Base-by-base conservation (phyloP, 768 basidiomycete species). In the Tricholoma sp. region DNA sequence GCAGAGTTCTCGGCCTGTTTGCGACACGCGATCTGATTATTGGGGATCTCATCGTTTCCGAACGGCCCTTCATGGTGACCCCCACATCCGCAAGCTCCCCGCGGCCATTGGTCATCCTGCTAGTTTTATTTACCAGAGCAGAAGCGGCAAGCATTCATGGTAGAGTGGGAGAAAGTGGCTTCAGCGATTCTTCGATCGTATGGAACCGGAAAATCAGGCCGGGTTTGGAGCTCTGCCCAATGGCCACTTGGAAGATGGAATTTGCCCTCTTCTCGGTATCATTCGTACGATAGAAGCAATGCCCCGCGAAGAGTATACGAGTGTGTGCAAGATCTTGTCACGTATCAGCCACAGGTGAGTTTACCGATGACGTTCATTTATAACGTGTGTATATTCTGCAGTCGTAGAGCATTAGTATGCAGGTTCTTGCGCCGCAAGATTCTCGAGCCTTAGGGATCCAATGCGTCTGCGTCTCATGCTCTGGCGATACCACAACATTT, bases 311-410 rank as follows among this genome's bases (percentile, higher is more conserved):
- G 55, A 55, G 48, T 70, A 72, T 55, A 58, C 57, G 13, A 70
- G 63, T 10, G 63, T 68, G 3, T 70, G 65, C 57, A 66, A 65
- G 11, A 55, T 61, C 6, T 63, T 71, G 49, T 71, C 72, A n/a
- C 69, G 73, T 18, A 62, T 74, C 42, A 76, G 74, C 45, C 74
- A 75, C 53, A 74, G 74, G 74, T 71, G 55, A 18, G 54, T 18
- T 11, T 55, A 34, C 12, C 36, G 39, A 45, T 44, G 13, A 32
- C 10, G 17, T 33, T 41, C 6, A 8, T 3, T n/a, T 31, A 6
- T 31, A 32, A 48, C 11, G 15, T n/a, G 17, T 36, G 12, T 36
- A 36, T 2, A 24, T 24, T 37, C 20, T 39, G 17, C 48, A 74
- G 72, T 51, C 72, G 73, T 55, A 61, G 67, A 15, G 65, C 72